phyloP scores from a whole-genome alignment of 768 basidiomycete genomes.

The Pleurotus sapidus region DNA sequence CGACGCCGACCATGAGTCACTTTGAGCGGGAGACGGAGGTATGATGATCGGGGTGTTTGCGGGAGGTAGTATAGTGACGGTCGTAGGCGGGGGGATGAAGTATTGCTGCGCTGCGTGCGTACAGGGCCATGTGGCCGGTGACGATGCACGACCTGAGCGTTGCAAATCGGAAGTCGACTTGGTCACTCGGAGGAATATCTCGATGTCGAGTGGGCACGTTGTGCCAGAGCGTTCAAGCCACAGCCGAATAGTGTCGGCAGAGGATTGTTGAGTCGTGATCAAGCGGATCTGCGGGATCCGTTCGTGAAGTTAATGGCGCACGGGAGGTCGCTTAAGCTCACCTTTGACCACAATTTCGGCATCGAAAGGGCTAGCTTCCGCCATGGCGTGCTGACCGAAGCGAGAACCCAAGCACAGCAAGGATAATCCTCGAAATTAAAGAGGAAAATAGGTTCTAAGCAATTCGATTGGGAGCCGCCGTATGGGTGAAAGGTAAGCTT shows the following conservation, averaged over 20 bases:
- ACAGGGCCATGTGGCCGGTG: slow-evolving; percentile 32
- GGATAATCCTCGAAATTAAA: slow-evolving; percentile 67
- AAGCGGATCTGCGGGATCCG: slow-evolving; percentile 58
- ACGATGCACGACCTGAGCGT: slow-evolving; percentile 25
- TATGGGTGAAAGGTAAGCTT: slow-evolving; percentile 73
- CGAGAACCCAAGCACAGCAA: slow-evolving; percentile 75
- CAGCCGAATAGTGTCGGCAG: slow-evolving; percentile 75
- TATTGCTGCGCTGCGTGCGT: slow-evolving; percentile 30
- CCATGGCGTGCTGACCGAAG: slow-evolving; percentile 69
- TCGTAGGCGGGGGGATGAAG: slow-evolving; percentile 29
- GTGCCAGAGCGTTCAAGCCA: slow-evolving; percentile 81
- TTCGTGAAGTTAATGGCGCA: too few species aligned
- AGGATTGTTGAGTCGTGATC: slow-evolving; percentile 63
- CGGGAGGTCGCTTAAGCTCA: slow-evolving; percentile 27
- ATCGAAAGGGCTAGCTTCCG: slow-evolving; percentile 60
- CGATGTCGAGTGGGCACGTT: slow-evolving; percentile 71
- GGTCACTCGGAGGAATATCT: slow-evolving; percentile 67
- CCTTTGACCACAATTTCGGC: slow-evolving; percentile 77
- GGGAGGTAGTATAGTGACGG: slow-evolving; percentile 29
- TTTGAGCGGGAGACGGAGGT: slow-evolving; percentile 39
- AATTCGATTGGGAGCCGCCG: slow-evolving; percentile 69
- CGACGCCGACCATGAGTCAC: slow-evolving; percentile 36
- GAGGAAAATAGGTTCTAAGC: slow-evolving; percentile 69
- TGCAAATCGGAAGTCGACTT: slow-evolving; percentile 19
- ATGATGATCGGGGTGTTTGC: slow-evolving; percentile 43